Evolutionary conservation across 257 asterid genomes (phyloP).

Genomic region (Scutellaria galericulata): DNA sequence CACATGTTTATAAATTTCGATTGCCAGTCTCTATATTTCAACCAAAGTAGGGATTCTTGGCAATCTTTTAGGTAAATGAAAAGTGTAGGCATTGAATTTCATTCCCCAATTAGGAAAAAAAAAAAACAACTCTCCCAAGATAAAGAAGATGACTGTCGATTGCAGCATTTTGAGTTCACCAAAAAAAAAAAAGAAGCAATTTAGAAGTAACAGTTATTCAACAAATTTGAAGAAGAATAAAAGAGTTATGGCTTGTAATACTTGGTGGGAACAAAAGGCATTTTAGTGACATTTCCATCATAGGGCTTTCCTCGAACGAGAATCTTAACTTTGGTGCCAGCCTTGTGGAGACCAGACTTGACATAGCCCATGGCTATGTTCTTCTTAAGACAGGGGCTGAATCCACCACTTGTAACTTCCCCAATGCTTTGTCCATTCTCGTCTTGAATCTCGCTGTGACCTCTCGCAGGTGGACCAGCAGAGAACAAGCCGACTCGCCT

Average conservation of each 20-base stretch:
- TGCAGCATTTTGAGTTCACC: slow-evolving; percentile 38
- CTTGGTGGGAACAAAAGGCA: slow-evolving; percentile 88
- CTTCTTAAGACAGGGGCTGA: slow-evolving; percentile 95
- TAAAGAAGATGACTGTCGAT: slow-evolving; percentile 11
- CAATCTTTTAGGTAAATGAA: too few relatives aligned
- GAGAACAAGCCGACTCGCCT: slow-evolving; percentile 88
- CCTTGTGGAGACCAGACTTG: slow-evolving; percentile 84
- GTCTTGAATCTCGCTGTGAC: slow-evolving; percentile 92
- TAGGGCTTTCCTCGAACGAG: slow-evolving; percentile 76
- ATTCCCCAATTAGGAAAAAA: not conserved
- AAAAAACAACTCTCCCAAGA: not conserved
- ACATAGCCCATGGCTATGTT: slow-evolving; percentile 98
- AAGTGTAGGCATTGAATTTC: too few relatives aligned
- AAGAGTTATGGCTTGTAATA: slow-evolving; percentile 70
- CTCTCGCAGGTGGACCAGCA: slow-evolving; percentile 88
- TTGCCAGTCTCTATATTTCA: too few relatives aligned
- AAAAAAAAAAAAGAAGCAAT: slow-evolving; percentile 33
- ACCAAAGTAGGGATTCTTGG: too few relatives aligned
- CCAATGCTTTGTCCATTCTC: slow-evolving; percentile 82
- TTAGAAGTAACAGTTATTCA: slow-evolving; percentile 33
- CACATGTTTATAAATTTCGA: too few relatives aligned
- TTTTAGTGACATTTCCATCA: slow-evolving; percentile 81
- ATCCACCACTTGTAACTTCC: slow-evolving; percentile 96
- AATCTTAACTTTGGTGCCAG: slow-evolving; percentile 79
- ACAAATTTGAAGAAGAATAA: slow-evolving; percentile 19